Conservation (phyloP, 2,329 filamentous ascomycete species). For the Fonsecaea nubica region DNA sequence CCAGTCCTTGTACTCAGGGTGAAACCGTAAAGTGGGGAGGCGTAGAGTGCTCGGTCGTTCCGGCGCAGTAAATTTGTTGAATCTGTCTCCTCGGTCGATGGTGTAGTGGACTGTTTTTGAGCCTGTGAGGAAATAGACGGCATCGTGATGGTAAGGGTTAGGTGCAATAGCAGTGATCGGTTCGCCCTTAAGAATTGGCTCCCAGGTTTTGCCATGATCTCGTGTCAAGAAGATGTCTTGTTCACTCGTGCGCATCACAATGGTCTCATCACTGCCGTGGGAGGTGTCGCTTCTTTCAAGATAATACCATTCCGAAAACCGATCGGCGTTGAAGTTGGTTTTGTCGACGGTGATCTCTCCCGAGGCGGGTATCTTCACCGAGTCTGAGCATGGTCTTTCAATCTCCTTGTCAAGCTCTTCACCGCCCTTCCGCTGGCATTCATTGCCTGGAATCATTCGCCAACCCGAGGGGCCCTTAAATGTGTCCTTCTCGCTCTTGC, state of each 20-base stretch:
- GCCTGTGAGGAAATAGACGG: constrained; percentile 82
- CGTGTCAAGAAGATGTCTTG: constrained; percentile 74
- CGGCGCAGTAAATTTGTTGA: constrained; percentile 76
- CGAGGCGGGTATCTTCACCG: constrained; percentile 59
- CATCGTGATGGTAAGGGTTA: constrained; percentile 81
- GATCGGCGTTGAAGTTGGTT: constrained; percentile 67
- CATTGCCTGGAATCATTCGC: constrained; percentile 85
- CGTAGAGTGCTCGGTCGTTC: constrained; percentile 60
- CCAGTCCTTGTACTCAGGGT: constrained; percentile 85
- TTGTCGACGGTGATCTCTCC: constrained; percentile 70
- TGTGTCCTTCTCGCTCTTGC: constrained; percentile 72
- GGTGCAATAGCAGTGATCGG: constrained; percentile 74
- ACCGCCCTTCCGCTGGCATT: constrained; percentile 68
- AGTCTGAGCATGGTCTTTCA: constrained; percentile 77
- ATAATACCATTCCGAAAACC: constrained; percentile 69
- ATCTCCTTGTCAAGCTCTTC: constrained; percentile 73
- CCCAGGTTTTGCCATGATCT: constrained; percentile 90
- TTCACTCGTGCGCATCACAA: constrained; percentile 66
- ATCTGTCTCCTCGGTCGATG: constrained; percentile 74
- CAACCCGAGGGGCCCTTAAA: constrained; percentile 90
- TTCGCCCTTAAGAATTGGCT: constrained; percentile 71
- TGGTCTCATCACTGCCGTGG: constrained; percentile 72
- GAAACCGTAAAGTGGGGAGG: constrained; percentile 72
- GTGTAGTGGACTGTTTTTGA: constrained; percentile 77
- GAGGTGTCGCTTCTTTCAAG: constrained; percentile 76